These are phyloP conservation scores for Tulasnella calospora DNA, from an alignment of 768 basidiomycete genomes.

Conservation along the genomic window DNA sequence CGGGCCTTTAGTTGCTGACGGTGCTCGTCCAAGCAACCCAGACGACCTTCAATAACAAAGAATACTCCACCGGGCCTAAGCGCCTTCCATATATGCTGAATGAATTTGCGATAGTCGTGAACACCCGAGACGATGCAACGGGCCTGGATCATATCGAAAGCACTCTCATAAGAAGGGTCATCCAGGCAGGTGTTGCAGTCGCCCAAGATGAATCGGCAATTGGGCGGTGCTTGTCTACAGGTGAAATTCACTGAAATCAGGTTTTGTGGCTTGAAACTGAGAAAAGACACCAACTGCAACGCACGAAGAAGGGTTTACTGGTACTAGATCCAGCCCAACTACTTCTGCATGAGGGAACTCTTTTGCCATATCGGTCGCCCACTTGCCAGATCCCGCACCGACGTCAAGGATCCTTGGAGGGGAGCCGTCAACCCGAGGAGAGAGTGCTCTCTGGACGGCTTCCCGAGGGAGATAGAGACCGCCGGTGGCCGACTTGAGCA, in stretches of 20 bases:
- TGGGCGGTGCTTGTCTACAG: neutral
- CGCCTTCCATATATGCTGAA: neutral
- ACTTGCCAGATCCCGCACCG: slow-evolving; percentile 18
- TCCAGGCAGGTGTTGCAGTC: slow-evolving; percentile 10
- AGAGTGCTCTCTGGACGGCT: slow-evolving; percentile 2
- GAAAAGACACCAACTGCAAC: neutral
- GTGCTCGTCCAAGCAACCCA: slow-evolving; percentile 1
- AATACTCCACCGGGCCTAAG: slow-evolving; percentile 20
- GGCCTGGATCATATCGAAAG: slow-evolving; percentile 19
- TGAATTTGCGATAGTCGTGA: slow-evolving; percentile 10
- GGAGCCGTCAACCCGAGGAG: neutral
- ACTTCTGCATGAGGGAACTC: slow-evolving; percentile 21
- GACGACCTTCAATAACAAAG: slow-evolving; percentile 1
- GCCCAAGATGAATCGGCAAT: slow-evolving; percentile 13
- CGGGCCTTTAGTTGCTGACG: neutral
- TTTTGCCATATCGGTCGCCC: slow-evolving; percentile 15
- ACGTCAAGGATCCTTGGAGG: slow-evolving; percentile 15
- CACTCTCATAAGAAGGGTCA: neutral
- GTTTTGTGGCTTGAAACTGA: no score
- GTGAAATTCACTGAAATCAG: neutral
- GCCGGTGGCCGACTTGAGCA: slow-evolving; percentile 20
- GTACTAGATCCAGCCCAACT: slow-evolving; percentile 2
- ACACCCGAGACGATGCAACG: slow-evolving; percentile 8
- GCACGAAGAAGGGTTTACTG: neutral
- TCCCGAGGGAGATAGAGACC: slow-evolving; percentile 10